These are phyloP conservation scores for Chaetomiaceae sp. DNA, from an alignment of 2,329 filamentous ascomycete genomes.

Conservation along the genomic window DNA sequence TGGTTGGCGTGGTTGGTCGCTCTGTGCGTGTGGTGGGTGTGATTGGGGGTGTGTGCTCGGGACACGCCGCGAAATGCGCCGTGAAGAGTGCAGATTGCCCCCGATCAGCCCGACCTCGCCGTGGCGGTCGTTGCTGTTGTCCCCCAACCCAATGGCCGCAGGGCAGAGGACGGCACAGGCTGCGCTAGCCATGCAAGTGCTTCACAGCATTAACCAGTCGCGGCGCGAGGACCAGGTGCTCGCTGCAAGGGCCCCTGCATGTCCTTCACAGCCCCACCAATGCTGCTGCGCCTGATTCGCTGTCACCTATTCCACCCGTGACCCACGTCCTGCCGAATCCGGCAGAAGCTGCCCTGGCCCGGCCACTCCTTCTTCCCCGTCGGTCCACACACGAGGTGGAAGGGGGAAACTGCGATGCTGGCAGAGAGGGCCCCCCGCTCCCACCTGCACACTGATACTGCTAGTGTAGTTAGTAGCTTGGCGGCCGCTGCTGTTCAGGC, in stretches of 20 bases:
- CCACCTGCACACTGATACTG: too few relatives aligned
- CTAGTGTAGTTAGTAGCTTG: too few relatives aligned
- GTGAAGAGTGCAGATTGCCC: slow-evolving; percentile 5
- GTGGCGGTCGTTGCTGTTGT: background rate
- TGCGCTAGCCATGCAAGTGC: slow-evolving; percentile 16
- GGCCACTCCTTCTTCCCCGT: background rate
- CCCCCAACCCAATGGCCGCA: background rate
- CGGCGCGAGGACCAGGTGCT: background rate
- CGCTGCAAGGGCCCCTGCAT: slow-evolving; percentile 19
- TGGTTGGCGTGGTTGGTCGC: too few relatives aligned
- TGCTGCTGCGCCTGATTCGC: slow-evolving; percentile 11
- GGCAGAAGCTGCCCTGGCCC: slow-evolving; percentile 8
- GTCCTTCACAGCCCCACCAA: slow-evolving; percentile 6
- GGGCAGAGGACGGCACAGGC: slow-evolving; percentile 10
- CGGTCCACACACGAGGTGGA: background rate
- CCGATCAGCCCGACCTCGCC: background rate
- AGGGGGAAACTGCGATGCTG: too few relatives aligned
- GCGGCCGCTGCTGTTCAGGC: too few relatives aligned
- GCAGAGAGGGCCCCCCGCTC: too few relatives aligned
- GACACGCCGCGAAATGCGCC: slow-evolving; percentile 1
- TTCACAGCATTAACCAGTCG: slow-evolving; percentile 16
- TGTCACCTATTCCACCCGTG: slow-evolving; percentile 6
- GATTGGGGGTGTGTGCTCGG: slow-evolving; percentile 18
- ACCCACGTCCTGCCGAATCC: slow-evolving; percentile 11
- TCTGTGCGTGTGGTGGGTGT: too few relatives aligned